phyloP scores from a whole-genome alignment of 2,329 filamentous ascomycete species.

The Calonectria naviculata region DNA sequence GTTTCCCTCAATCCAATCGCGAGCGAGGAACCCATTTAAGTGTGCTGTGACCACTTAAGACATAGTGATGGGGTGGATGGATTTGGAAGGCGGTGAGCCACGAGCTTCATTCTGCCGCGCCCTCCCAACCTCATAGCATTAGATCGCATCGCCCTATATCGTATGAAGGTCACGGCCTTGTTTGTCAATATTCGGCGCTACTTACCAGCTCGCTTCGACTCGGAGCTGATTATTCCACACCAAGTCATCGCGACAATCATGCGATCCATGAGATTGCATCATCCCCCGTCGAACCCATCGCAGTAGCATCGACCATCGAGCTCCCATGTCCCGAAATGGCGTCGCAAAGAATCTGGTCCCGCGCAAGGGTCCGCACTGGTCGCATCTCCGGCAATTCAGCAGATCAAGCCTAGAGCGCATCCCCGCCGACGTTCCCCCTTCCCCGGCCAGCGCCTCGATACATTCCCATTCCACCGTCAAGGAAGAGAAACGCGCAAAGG shows the following conservation, averaged over 20 bases:
- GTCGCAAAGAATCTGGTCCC: constrained; percentile 43
- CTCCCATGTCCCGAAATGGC: constrained; percentile 44
- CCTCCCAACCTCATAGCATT: constrained; percentile 26
- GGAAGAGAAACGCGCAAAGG: constrained; percentile 46
- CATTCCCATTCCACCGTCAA: constrained; percentile 61
- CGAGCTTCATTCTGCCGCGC: constrained; percentile 41
- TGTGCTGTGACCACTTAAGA: neutral
- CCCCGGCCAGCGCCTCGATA: constrained; percentile 62
- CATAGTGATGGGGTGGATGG: constrained; percentile 1
- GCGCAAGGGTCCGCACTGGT: constrained; percentile 61
- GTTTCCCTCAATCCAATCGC: too few species aligned
- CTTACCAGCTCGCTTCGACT: constrained; percentile 6
- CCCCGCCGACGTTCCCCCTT: constrained; percentile 53
- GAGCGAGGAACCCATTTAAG: too few species aligned
- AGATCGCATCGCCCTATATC: constrained; percentile 26
- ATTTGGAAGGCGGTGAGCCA: constrained; percentile 40
- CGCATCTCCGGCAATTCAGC: constrained; percentile 65
- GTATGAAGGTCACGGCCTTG: constrained; percentile 11
- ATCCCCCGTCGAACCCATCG: constrained; percentile 26
- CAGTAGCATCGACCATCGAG: constrained; percentile 37
- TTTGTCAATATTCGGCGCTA: constrained; percentile 20
- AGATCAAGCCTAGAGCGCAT: constrained; percentile 58
- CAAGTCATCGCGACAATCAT: constrained; percentile 32
- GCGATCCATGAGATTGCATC: constrained; percentile 34
- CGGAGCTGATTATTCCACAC: neutral